These are phyloP conservation scores for Penicillium paneum DNA, from an alignment of 2,329 filamentous ascomycete species.

Conservation along the genomic window DNA sequence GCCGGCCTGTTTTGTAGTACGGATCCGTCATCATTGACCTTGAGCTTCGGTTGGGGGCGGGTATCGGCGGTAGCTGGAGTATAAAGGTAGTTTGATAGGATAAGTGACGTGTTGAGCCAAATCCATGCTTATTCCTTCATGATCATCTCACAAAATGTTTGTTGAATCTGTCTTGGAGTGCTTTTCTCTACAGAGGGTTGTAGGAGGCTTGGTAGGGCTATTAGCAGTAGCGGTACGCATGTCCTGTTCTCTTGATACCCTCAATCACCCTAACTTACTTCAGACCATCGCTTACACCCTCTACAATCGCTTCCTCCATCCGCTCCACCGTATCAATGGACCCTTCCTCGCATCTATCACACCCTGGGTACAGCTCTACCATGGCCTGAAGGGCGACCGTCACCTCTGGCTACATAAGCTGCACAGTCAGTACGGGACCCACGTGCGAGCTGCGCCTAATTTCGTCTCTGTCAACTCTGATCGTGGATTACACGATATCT, in stretches of 20 bases:
- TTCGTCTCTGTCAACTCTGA: slow-evolving; percentile 73
- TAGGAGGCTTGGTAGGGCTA: slow-evolving; percentile 16
- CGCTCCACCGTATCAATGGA: slow-evolving; percentile 32
- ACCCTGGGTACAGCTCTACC: slow-evolving; percentile 62
- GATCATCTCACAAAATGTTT: slow-evolving; percentile 20
- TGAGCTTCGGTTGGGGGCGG: slow-evolving; percentile 22
- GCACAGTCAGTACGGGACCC: slow-evolving; percentile 65
- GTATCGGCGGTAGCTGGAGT: slow-evolving; percentile 13
- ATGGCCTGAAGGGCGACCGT: slow-evolving; percentile 70
- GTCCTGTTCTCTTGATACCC: neutral
- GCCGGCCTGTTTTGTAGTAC: neutral
- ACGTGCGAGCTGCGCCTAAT: slow-evolving; percentile 77
- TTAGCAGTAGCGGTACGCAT: slow-evolving; percentile 21
- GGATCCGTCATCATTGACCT: slow-evolving; percentile 15
- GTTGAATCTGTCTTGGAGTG: slow-evolving; percentile 20
- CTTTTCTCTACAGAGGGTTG: slow-evolving; percentile 17
- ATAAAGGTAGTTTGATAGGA: slow-evolving; percentile 14
- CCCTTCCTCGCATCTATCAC: slow-evolving; percentile 32
- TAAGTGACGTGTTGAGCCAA: neutral
- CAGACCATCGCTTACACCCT: slow-evolving; percentile 30
- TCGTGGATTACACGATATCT: slow-evolving; percentile 50
- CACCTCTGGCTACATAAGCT: slow-evolving; percentile 69
- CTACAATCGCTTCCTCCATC: slow-evolving; percentile 39
- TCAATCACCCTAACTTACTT: neutral
- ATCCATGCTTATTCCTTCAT: neutral